Evolutionary conservation across 2,329 filamentous ascomycete species (phyloP).

Genomic region (Cladophialophora psammophila): DNA sequence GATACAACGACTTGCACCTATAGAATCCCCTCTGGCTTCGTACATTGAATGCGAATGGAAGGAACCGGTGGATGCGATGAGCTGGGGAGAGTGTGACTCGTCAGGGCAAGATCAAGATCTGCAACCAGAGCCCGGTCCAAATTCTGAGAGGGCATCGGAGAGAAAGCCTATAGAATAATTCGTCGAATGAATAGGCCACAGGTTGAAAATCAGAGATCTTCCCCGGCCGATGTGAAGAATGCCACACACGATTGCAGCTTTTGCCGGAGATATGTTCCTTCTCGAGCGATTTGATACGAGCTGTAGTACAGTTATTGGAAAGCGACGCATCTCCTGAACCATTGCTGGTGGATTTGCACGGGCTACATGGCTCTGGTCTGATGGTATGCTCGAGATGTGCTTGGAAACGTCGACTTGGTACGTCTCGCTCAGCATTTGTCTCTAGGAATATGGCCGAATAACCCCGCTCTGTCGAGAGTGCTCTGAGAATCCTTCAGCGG

Average conservation of each 20-base stretch:
- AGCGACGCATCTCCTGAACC: neutral
- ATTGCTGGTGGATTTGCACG: neutral
- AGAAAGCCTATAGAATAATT: neutral
- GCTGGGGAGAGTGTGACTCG: neutral
- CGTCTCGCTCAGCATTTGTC: neutral
- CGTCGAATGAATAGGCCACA: slow-evolving; percentile 1
- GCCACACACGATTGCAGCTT: neutral
- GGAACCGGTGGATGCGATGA: neutral
- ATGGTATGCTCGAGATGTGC: slow-evolving; percentile 1
- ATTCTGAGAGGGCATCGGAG: neutral
- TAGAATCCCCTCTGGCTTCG: neutral
- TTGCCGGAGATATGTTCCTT: neutral
- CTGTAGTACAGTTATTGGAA: neutral
- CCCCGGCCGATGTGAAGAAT: neutral
- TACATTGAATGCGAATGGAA: neutral
- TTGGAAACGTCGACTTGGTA: neutral
- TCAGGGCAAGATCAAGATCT: neutral
- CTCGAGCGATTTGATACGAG: neutral
- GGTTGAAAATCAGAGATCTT: neutral
- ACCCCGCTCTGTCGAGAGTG: neutral
- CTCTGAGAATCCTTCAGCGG: neutral
- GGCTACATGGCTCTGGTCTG: neutral
- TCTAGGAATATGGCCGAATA: neutral
- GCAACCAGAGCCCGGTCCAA: neutral
- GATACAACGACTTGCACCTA: neutral